Evolutionary conservation across 2,329 filamentous ascomycete genomes (phyloP).

Genomic region (Fusarium sarcochroum): DNA sequence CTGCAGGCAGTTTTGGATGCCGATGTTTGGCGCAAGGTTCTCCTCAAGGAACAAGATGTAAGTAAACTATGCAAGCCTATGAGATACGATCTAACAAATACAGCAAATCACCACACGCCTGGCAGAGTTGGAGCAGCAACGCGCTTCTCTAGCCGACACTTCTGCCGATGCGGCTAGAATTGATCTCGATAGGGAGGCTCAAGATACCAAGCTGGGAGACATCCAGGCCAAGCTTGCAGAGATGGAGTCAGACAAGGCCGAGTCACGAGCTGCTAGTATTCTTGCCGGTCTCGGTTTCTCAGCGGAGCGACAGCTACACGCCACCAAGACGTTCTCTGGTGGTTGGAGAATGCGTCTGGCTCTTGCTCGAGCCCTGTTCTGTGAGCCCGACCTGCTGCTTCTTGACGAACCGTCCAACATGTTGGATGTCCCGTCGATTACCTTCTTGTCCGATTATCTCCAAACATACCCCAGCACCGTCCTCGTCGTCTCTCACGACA

Average conservation of each 20-base stretch:
- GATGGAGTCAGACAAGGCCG: slow-evolving; percentile 99
- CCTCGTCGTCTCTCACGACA: slow-evolving; percentile 97
- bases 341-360: slow-evolving; percentile 99
- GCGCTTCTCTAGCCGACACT: slow-evolving; percentile 88
- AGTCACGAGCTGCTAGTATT: slow-evolving; percentile 94
- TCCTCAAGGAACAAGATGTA: slow-evolving; percentile 89
- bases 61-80: slow-evolving; percentile 49
- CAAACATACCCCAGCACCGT: slow-evolving; percentile 95
- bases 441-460: slow-evolving; percentile 96
- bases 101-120: slow-evolving; percentile 84
- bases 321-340: slow-evolving; percentile 98
- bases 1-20: slow-evolving; percentile 96
- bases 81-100: slow-evolving; percentile 49
- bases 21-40: slow-evolving; percentile 97
- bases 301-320: slow-evolving; percentile 87
- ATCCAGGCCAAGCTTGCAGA: slow-evolving; percentile 93
- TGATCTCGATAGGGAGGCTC: slow-evolving; percentile 88
- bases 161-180: slow-evolving; percentile 88
- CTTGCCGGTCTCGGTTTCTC: slow-evolving; percentile 98
- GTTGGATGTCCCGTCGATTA: slow-evolving; percentile 99
- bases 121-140: slow-evolving; percentile 81
- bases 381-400: slow-evolving; percentile 93
- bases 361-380: slow-evolving; percentile 94
- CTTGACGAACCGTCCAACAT: slow-evolving; percentile 99
- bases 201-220: slow-evolving; percentile 91